Evolutionary conservation across 148 eudicot genomes (phyloP), one percentile per base, ranked within the genome.

Genomic region (Chenopodium formosanum): DNA sequence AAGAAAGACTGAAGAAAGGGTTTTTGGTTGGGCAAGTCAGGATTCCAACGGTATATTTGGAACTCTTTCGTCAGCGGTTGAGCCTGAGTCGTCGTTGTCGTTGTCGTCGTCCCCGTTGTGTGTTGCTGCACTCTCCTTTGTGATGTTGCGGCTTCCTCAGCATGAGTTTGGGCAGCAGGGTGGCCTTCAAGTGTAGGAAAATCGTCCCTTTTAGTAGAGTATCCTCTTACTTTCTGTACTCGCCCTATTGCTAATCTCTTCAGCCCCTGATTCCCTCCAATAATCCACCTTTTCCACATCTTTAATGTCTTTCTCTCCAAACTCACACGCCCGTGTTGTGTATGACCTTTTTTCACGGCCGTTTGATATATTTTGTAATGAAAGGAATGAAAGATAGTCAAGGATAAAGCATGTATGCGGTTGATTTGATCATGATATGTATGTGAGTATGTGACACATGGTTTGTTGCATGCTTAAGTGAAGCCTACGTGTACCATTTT

Each of bases 21-120:
- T 79, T 88, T 92, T 10, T 78, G 85, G 75, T 79, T 11, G 48
- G 98, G 93, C 7, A 73, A 5, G 75, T 90, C 87, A 9, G 94
- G 93, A 82, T 82, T 92, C 98, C 94, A 92, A 7, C 94, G 77
- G 76, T 94, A 94, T 17, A 94, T 89, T 75, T 83, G 85, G 81
- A 94, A 92, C 85, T 94, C 94, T 78, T 94, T 90, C 53, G n/a
- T 82, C 40, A 66, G 72, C 17, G 78, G 44, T 40, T 40, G 44
- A 40, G 44, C 44, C 44, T 40, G 44, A 40, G 76, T 2, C 64
- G 37, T 25, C 1, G 52, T 0, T 1, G 74, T 17, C 12, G 37
- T 25, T 1, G 52, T 0, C 4, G 74, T 17, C 1, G 34, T 25
- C 7, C 29, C 0, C 12, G 74, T 17, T 13, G 29, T 11, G 19